Base-by-base conservation (phyloP, 2,329 filamentous ascomycete species). In the Penicillium sclerotiorum region DNA sequence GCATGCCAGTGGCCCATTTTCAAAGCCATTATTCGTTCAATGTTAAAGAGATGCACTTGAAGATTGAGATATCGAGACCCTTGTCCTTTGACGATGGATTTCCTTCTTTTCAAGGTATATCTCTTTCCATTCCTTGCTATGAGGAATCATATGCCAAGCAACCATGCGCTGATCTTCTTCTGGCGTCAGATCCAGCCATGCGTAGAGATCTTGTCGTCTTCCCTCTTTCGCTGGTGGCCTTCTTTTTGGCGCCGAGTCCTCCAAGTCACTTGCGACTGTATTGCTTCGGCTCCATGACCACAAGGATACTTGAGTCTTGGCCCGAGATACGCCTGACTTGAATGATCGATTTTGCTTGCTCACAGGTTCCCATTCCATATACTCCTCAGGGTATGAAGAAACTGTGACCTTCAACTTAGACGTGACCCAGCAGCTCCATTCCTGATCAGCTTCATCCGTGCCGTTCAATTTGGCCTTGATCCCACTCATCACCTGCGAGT, bases 141-240 rank as follows among this genome's bases (percentile, higher is more conserved):
- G 53, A 15, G 53, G 47, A 12, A 53, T 56, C 30, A 53, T 43
- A 6, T 48, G 50, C 53, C 53, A 56, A 28, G 42, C 37, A 18
- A 30, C 41, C 20, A 53, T 45, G 25, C 35, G 27, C 5, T 45
- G 27, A 17, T 55, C 53, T 42, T 55, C 46, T n/a, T 55, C 44
- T n/a, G 32, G 21, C 5, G 50, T 53, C 15, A 53, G 27, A 12
- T 46, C 37, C 27, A 55, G 22, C 53, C 53, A 55, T 30, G 44
- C 53, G 20, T 44, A 45, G 3, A 55, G 40, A 18, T 55, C 53
- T 35, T 55, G 50, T n/a, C 50, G 47, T 27, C 33, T 21, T 32
- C 47, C 43, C 20, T 27, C 28, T 4, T 43, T 17, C 13, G n/a
- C 15, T 18, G 15, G 11, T 4, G 39, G 3, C 35, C 20, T 47